Evolutionary conservation across 345 rosid genomes (phyloP).

Genomic region (Brassica nigra): DNA sequence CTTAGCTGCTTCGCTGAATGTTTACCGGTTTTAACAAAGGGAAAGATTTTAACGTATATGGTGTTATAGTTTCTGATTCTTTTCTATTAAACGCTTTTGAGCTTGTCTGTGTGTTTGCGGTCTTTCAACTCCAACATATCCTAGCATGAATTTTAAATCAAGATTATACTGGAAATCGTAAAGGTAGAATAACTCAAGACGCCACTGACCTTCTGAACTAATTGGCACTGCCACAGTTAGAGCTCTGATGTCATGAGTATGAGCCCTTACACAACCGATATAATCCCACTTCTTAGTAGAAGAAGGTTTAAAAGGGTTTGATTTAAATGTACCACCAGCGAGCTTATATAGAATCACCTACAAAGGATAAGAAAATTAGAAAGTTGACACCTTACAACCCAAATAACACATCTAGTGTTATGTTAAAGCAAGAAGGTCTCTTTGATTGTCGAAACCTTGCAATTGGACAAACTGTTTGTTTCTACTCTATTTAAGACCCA

Average conservation of each 20-base stretch:
- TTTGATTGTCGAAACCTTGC: neutral
- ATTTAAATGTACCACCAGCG: conserved; percentile 46
- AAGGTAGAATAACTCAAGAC: conserved; percentile 17
- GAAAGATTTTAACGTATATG: neutral
- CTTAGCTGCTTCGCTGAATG: neutral
- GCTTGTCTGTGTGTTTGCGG: conserved; percentile 3
- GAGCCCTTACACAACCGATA: conserved; percentile 80
- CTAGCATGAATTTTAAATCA: neutral
- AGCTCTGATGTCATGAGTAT: conserved; percentile 92
- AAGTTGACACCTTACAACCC: neutral
- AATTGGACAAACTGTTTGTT: neutral
- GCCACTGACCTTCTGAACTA: conserved; percentile 64
- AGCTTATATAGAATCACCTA: conserved; percentile 86
- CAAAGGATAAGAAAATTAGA: conserved; percentile 19
- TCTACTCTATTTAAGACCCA: neutral
- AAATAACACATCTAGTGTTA: neutral
- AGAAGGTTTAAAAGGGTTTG: conserved; percentile 44
- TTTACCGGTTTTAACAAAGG: neutral
- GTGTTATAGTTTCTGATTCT: neutral
- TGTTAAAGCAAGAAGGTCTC: neutral
- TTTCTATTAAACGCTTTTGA: neutral
- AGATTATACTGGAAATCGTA: neutral
- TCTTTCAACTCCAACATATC: conserved; percentile 10
- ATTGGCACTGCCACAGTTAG: conserved; percentile 85
- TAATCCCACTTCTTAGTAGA: conserved; percentile 76